Evolutionary conservation across 164 flowering plant genomes (phyloP).

Genomic region (Sedum album): DNA sequence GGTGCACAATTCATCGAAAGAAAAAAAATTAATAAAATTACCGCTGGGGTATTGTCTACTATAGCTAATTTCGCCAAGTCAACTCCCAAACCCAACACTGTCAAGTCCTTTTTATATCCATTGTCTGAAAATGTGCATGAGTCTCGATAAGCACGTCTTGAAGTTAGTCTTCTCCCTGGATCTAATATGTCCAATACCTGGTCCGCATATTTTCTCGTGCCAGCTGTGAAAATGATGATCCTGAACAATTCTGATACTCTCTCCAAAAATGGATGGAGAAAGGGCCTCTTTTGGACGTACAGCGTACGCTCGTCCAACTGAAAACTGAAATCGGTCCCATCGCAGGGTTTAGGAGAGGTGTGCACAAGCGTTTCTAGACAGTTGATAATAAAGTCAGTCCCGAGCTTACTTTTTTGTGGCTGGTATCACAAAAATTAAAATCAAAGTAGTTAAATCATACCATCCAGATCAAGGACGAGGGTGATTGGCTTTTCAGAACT

Average conservation of each 20-base stretch:
- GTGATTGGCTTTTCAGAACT: constrained; percentile 8
- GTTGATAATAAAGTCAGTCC: background rate
- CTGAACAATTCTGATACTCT: constrained; percentile 90
- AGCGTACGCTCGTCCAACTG: constrained; percentile 74
- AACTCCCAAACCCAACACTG: constrained; percentile 74
- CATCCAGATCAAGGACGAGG: constrained; percentile 18
- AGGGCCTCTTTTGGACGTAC: constrained; percentile 76
- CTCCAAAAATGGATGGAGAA: constrained; percentile 61
- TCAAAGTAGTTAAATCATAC: constrained; percentile 1
- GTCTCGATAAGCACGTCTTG: constrained; percentile 77
- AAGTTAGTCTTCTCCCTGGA: constrained; percentile 61
- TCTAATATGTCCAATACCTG: constrained; percentile 76
- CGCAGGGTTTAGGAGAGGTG: constrained; percentile 61
- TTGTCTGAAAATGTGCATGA: constrained; percentile 85
- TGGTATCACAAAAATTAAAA: background rate
- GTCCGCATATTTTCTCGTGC: constrained; percentile 82
- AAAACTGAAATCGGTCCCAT: constrained; percentile 79
- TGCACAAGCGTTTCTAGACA: constrained; percentile 39
- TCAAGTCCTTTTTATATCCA: constrained; percentile 75
- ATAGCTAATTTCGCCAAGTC: constrained; percentile 89
- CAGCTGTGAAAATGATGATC: constrained; percentile 79
- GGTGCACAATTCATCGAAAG: background rate
- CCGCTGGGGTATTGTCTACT: constrained; percentile 95
- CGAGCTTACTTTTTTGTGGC: no score
- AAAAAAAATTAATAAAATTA: constrained; percentile 16